Evolutionary conservation across 2,329 filamentous ascomycete species (phyloP), one percentile per base, ranked within the genome.

Genomic region (Xylaria sp.): DNA sequence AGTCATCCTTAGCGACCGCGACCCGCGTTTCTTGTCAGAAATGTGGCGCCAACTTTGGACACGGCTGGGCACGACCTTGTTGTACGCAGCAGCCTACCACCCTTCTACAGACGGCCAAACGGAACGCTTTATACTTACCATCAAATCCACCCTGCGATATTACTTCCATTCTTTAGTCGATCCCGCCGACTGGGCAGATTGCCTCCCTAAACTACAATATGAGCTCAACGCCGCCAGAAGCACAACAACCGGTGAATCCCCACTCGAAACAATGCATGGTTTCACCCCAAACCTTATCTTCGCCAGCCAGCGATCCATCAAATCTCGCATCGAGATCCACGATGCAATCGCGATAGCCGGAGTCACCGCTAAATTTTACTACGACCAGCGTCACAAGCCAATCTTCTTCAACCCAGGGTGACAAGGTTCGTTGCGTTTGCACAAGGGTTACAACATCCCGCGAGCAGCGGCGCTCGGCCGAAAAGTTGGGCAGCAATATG

Each of bases 391-490:
- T 2, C 42, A 54, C 30, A n/a, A 1, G 2, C 56, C 56, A 5
- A 47, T 18, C 6, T 58, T 58, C 19, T 58, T 53, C 16, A 18
- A 58, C 1, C 39, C 34, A 2, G 51, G 51, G 51, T 2, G 34
- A 58, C 2, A 34, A 30, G 3, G 56, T 58, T 4, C 13, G 2
- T 30, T 58, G 0, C 56, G 51, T 18, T 49, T 58, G 4, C 56
- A 58, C 16, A 54, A 54, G 10, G 56, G 56, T 2, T 58, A 58
- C 35, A 48, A 42, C 10, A 52, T 58, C 23, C 56, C 56, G 1
- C 18, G 19, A 8, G 50, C 56, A 0, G 39, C 39, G 1, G 13
- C 34, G 2, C 4, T 54, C 1, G 56, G 56, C 3, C 19, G 18
- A 1, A 58, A 58, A 42, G 8, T 58, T 2, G 50, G 50, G 1